phyloP scores from a whole-genome alignment of 2,329 filamentous ascomycete genomes.

The Blastomyces silverae region DNA sequence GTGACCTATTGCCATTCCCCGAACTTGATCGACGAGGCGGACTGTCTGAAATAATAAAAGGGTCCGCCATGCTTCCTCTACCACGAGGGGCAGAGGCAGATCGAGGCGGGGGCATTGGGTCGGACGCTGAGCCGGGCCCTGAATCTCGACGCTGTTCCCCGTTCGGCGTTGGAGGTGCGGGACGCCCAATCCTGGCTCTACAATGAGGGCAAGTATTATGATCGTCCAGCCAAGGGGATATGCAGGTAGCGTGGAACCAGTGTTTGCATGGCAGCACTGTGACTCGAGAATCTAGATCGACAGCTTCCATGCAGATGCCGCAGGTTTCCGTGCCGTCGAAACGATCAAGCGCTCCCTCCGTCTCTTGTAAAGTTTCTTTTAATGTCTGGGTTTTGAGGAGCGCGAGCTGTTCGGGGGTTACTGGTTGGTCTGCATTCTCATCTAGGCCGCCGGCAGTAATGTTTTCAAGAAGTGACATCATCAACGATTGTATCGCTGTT shows the following conservation, averaged over 20 bases:
- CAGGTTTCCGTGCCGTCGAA: constrained; percentile 68
- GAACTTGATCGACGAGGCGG: not conserved
- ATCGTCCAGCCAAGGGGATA: constrained; percentile 74
- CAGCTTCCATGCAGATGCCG: constrained; percentile 88
- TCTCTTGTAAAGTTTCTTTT: constrained; percentile 63
- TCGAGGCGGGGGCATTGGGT: not conserved
- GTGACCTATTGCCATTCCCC: not conserved
- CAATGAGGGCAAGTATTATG: constrained; percentile 81
- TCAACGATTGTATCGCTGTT: constrained; percentile 24
- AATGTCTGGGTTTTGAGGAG: constrained; percentile 67
- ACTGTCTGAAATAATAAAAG: constrained; percentile 9
- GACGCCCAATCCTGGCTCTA: constrained; percentile 34
- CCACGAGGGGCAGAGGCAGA: not conserved
- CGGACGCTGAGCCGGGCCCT: not conserved
- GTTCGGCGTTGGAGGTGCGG: constrained; percentile 41
- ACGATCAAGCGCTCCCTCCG: constrained; percentile 59
- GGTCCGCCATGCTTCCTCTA: constrained; percentile 3
- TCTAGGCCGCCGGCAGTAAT: constrained; percentile 53
- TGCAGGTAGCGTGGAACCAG: constrained; percentile 85
- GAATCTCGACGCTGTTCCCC: constrained; percentile 32
- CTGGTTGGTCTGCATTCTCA: not conserved
- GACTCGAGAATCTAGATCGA: constrained; percentile 65
- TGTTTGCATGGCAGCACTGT: constrained; percentile 78
- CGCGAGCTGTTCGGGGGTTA: constrained; percentile 2
- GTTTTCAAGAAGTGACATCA: constrained; percentile 46